Evolutionary conservation across 257 asterid species (phyloP).

Genomic region (Jacaranda copaia): DNA sequence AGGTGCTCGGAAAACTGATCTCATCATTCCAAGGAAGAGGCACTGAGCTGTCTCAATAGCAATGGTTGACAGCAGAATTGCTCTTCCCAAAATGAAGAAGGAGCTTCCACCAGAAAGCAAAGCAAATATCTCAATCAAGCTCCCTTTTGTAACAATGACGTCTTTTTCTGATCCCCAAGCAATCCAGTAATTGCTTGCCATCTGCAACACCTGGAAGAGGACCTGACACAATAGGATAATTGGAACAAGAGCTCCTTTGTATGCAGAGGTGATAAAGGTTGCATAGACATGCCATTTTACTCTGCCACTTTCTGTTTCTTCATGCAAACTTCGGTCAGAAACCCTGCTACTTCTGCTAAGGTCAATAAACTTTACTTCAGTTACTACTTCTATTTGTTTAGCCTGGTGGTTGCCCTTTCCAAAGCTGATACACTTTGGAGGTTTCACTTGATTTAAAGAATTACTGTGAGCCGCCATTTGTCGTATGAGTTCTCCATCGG

Average conservation of each 20-base stretch:
- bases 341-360: conserved; percentile 43
- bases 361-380: conserved; percentile 49
- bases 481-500: conserved; percentile 61
- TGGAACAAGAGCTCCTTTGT: conserved; percentile 78
- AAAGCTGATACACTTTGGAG: conserved; percentile 34
- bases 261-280: conserved; percentile 76
- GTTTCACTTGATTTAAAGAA: conserved; percentile 63
- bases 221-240: conserved; percentile 72
- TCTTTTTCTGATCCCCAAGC: conserved; percentile 82
- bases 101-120: conserved; percentile 84
- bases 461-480: conserved; percentile 72
- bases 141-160: conserved; percentile 47
- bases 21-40: conserved; percentile 66
- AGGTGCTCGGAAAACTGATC: conserved; percentile 74
- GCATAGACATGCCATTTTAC: conserved; percentile 83
- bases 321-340: conserved; percentile 45
- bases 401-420: conserved; percentile 39
- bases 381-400: conserved; percentile 45
- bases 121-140: conserved; percentile 64
- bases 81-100: conserved; percentile 75
- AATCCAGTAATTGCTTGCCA: conserved; percentile 89
- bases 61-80: conserved; percentile 71
- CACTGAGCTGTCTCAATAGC: conserved; percentile 79
- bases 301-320: conserved; percentile 69
- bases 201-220: conserved; percentile 77